Evolutionary conservation across 805 yeast genomes (phyloP).

Genomic region (Vanderwaltozyma yarrowii): DNA sequence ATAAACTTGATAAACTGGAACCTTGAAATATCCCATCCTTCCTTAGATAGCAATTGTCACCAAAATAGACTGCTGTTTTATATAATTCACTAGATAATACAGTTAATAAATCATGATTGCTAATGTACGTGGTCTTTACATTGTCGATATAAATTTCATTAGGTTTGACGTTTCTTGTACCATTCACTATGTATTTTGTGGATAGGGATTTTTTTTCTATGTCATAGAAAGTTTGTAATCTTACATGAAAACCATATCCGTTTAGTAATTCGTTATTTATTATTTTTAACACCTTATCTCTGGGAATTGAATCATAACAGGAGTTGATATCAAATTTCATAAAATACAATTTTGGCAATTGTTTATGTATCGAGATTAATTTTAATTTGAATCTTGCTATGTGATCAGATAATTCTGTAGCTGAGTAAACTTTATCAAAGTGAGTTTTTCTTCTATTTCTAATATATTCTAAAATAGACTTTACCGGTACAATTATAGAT

Average conservation of each 20-base stretch:
- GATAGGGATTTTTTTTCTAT: conserved; percentile 11
- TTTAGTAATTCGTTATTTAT: conserved; percentile 15
- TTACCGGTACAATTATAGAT: conserved; percentile 36
- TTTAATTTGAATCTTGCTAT: conserved; percentile 31
- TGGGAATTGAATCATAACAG: conserved; percentile 69
- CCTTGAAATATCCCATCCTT: conserved; percentile 79
- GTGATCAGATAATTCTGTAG: conserved; percentile 34
- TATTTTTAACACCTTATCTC: conserved; percentile 30
- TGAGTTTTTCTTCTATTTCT: conserved; percentile 19
- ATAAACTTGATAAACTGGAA: conserved; percentile 57
- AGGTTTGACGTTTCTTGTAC: conserved; percentile 4
- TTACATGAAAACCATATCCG: conserved; percentile 24
- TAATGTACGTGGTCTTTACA: conserved; percentile 29
- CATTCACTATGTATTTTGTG: conserved; percentile 14
- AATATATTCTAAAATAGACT: conserved; percentile 28
- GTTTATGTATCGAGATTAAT: conserved; percentile 9
- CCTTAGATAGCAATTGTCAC: conserved; percentile 34
- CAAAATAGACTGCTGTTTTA: conserved; percentile 38
- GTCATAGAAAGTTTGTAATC: conserved; percentile 13
- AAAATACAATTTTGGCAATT: conserved; percentile 34
- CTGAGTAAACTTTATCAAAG: conserved; percentile 33
- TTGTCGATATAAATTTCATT: conserved; percentile 25
- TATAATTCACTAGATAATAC: conserved; percentile 43
- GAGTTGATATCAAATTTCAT: conserved; percentile 67
- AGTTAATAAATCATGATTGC: conserved; percentile 35